phyloP scores from a whole-genome alignment of 306 rosid species.

The Dryas alaskensis region DNA sequence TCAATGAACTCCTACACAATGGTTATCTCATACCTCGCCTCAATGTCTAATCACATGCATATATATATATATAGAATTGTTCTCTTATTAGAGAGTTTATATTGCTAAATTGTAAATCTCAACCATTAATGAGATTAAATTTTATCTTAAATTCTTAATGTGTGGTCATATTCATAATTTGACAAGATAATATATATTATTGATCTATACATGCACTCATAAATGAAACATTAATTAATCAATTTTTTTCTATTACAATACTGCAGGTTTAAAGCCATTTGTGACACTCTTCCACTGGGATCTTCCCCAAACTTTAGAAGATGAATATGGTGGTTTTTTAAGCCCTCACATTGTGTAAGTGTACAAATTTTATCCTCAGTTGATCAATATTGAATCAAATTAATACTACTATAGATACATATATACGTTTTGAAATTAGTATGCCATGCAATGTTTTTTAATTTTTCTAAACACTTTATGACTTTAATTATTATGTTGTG shows the following conservation, averaged over 20 bases:
- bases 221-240: not conserved
- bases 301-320: conserved; percentile 61
- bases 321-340: conserved; percentile 58
- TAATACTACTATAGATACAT: too few relatives aligned
- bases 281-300: conserved; percentile 76
- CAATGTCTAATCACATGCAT: too few relatives aligned
- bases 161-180: too few relatives aligned
- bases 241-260: not conserved
- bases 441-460: not conserved
- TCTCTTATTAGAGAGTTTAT: too few relatives aligned
- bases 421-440: not conserved
- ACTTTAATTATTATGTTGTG: not conserved
- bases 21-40: conserved; percentile 23
- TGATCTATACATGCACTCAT: too few relatives aligned
- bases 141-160: not conserved
- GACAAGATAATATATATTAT: too few relatives aligned
- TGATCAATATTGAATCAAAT: too few relatives aligned
- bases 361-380: too few relatives aligned
- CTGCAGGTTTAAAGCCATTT: conserved; percentile 40
- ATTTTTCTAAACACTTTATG: too few relatives aligned
- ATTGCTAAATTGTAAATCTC: too few relatives aligned
- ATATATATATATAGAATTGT: too few relatives aligned
- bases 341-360: conserved; percentile 50
- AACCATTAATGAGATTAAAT: too few relatives aligned
- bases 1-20: conserved; percentile 43